phyloP scores from a whole-genome alignment of 768 basidiomycete species.

The Termitomyces eurrhizus region DNA sequence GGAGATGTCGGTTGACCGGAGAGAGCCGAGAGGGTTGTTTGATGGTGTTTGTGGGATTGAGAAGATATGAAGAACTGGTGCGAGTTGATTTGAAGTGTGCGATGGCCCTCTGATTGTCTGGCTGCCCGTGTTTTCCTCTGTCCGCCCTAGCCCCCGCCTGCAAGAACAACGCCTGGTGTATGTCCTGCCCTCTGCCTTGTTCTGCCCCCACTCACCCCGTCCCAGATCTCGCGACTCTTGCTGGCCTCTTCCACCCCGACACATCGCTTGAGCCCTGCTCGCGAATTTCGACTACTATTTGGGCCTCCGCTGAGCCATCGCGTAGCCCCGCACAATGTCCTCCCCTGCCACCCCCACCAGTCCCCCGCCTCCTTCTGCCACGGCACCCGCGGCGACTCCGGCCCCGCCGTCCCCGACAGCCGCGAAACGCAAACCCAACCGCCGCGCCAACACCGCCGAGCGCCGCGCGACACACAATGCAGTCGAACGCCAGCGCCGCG shows the following conservation, averaged over 20 bases:
- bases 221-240: slow-evolving; percentile 92
- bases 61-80: slow-evolving; percentile 14
- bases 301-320: neutral
- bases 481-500: slow-evolving; percentile 89
- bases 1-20: neutral
- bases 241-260: slow-evolving; percentile 65
- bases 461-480: slow-evolving; percentile 97
- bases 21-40: slow-evolving; percentile 5
- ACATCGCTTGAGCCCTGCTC: slow-evolving; percentile 71
- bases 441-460: slow-evolving; percentile 94
- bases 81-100: slow-evolving; percentile 7
- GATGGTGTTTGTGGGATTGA: neutral
- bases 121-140: slow-evolving; percentile 14
- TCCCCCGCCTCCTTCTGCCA: slow-evolving; percentile 36
- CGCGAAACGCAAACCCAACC: slow-evolving; percentile 74
- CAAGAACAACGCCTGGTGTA: slow-evolving; percentile 51
- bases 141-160: slow-evolving; percentile 37
- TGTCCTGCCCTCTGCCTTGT: neutral
- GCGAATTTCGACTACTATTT: slow-evolving; percentile 29
- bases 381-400: slow-evolving; percentile 10
- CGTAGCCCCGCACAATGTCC: slow-evolving; percentile 1
- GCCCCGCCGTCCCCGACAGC: slow-evolving; percentile 7
- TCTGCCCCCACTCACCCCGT: neutral
- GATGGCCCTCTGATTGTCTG: slow-evolving; percentile 21
- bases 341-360: slow-evolving; percentile 29